Base-by-base conservation (phyloP, 495 filamentous ascomycete species). In the Pseudoneurospora amorphoporcata region DNA sequence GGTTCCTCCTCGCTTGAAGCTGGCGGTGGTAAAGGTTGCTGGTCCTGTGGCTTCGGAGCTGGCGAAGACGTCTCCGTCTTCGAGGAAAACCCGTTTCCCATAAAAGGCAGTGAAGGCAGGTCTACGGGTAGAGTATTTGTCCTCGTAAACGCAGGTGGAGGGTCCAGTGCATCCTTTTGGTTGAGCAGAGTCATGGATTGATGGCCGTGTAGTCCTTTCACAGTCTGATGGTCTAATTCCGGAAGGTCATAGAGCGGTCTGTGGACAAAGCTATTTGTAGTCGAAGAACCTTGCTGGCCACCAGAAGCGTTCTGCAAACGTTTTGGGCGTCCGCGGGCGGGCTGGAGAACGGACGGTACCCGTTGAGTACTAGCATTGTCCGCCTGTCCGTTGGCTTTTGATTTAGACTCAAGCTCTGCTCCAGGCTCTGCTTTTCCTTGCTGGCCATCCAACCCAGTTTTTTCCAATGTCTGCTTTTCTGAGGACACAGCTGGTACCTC, bases 321-420 rank as follows among this genome's bases (percentile, higher is more conserved):
- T 1, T 69, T 74, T 39, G 75, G 72, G 19, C 77, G 79, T 10
- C 75, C 76, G 29, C 77, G 75, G 19, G 81, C 79, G 38, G 84
- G 84, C 58, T 79, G 78, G 9, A 84, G 80, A 17, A 79, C 76
- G 2, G 80, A 80, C 12, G 82, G 80, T 8, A 79, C 43, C 39
- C 79, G 72, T 23, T 76, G 39, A 38, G 77, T 69, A 9, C 37
- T 70, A 19, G 74, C 68, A 4, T 39, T 16, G 6, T 39, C 39
- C 38, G 7, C 37, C 9, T 37, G 7, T 9, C 45, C 38, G 16
- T 39, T 39, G 16, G 68, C 70, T 8, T 16, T 37, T 5, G 72
- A 73, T 37, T 43, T 69, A 19, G 38, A 74, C 61, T 61, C 69
- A 42, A 43, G 38, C 7, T 68, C 68, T n/a, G 68, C 39, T 17